phyloP scores from a whole-genome alignment of 257 asterid genomes.

The Ilex asprella region DNA sequence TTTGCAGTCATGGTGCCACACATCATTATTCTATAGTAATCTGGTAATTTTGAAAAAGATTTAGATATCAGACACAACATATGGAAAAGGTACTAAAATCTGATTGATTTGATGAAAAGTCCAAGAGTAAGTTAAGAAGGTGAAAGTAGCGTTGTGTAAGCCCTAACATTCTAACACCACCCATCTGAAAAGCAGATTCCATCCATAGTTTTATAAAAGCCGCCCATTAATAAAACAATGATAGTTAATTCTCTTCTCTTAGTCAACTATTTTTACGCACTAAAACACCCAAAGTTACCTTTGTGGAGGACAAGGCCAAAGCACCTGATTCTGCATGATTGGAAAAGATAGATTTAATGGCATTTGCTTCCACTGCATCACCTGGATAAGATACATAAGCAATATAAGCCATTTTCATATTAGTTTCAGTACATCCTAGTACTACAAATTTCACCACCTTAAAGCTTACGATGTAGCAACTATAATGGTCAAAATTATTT shows the following conservation, averaged over 20 bases:
- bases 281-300: constrained; percentile 37
- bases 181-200: no score
- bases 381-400: constrained; percentile 39
- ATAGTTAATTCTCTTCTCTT: no score
- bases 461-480: not conserved
- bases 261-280: not conserved
- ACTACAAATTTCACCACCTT: not conserved
- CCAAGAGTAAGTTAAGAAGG: not conserved
- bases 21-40: no score
- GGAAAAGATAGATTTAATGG: constrained; percentile 61
- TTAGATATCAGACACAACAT: no score
- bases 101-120: no score
- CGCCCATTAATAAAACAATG: no score
- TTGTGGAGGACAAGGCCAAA: constrained; percentile 82
- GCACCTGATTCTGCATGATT: constrained; percentile 60
- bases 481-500: constrained; percentile 7
- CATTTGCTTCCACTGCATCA: constrained; percentile 85
- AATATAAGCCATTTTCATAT: constrained; percentile 6
- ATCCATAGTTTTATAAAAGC: no score
- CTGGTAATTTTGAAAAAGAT: no score
- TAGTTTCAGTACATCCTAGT: not conserved
- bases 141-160: not conserved
- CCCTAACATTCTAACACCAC: no score
- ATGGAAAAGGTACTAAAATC: no score
- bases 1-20: no score